phyloP scores from a whole-genome alignment of 495 filamentous ascomycete species.

The Aspergillus bridgeri region DNA sequence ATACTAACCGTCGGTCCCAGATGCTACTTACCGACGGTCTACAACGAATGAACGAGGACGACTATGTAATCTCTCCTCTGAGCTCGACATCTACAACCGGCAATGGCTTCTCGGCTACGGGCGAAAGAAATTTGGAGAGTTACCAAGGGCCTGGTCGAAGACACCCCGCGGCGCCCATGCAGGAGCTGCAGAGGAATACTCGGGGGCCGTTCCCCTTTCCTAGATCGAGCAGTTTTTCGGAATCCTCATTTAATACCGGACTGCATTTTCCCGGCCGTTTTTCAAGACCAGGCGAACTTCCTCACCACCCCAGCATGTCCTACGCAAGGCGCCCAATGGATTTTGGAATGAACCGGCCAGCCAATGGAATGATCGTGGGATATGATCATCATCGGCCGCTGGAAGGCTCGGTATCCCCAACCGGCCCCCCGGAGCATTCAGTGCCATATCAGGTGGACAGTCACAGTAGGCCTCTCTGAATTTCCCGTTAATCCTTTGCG shows the following conservation, averaged over 20 bases:
- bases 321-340: slow-evolving; percentile 38
- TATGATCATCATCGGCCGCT: slow-evolving; percentile 34
- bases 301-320: slow-evolving; percentile 27
- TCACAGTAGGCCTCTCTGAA: slow-evolving; percentile 11
- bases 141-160: slow-evolving; percentile 30
- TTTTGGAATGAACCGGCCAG: slow-evolving; percentile 28
- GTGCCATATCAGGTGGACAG: slow-evolving; percentile 22
- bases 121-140: slow-evolving; percentile 26
- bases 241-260: slow-evolving; percentile 34
- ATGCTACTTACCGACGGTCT: slow-evolving; percentile 38
- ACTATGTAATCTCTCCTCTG: slow-evolving; percentile 43
- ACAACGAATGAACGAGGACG: slow-evolving; percentile 38
- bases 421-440: slow-evolving; percentile 29
- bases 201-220: slow-evolving; percentile 34
- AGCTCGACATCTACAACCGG: slow-evolving; percentile 42
- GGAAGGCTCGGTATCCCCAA: slow-evolving; percentile 42
- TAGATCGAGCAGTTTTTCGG: slow-evolving; percentile 44
- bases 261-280: slow-evolving; percentile 33
- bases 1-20: slow-evolving; percentile 17
- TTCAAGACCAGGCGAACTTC: slow-evolving; percentile 26
- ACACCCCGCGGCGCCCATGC: slow-evolving; percentile 27
- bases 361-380: slow-evolving; percentile 27
- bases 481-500: no score
- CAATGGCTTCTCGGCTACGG: slow-evolving; percentile 37
- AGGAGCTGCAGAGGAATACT: slow-evolving; percentile 33